These are phyloP conservation scores for Saccharum officinarum DNA, from an alignment of 176 grass and related monocot species.

Conservation along the genomic window DNA sequence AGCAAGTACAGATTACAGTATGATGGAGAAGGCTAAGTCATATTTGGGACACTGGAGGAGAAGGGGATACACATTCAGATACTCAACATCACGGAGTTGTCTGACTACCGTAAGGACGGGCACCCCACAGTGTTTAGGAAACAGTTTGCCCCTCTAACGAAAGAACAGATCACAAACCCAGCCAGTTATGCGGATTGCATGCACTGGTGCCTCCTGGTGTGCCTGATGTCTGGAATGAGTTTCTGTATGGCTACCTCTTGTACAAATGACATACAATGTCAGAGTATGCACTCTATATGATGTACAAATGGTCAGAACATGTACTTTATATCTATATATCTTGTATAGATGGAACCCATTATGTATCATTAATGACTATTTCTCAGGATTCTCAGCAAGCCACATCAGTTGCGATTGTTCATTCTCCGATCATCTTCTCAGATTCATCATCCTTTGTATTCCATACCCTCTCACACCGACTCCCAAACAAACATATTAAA, in stretches of 20 bases:
- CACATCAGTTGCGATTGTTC: too few species aligned
- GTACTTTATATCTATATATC: neutral
- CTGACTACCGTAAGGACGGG: slow-evolving; percentile 70
- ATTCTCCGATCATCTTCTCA: too few species aligned
- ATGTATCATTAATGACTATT: too few species aligned
- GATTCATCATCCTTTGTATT: too few species aligned
- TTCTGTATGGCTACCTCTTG: slow-evolving; percentile 55
- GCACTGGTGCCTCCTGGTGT: slow-evolving; percentile 81
- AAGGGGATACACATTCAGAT: slow-evolving; percentile 63
- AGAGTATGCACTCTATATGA: neutral
- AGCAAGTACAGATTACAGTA: slow-evolving; percentile 15
- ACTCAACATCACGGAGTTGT: slow-evolving; percentile 69
- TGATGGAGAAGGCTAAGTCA: slow-evolving; percentile 50
- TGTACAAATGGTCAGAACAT: slow-evolving; percentile 26
- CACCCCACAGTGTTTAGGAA: slow-evolving; percentile 61
- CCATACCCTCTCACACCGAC: too few species aligned
- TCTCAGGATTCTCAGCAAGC: too few species aligned
- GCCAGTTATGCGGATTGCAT: slow-evolving; percentile 66
- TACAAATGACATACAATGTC: slow-evolving; percentile 8
- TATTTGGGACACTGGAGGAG: slow-evolving; percentile 16
- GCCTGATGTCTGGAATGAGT: slow-evolving; percentile 76
- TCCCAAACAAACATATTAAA: too few species aligned
- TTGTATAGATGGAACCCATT: too few species aligned
- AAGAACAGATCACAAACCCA: slow-evolving; percentile 46
- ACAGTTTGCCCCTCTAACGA: slow-evolving; percentile 35